Evolutionary conservation across 2,329 filamentous ascomycete genomes (phyloP), one percentile per base, ranked within the genome.

Genomic region (Periconia macrospinosa): DNA sequence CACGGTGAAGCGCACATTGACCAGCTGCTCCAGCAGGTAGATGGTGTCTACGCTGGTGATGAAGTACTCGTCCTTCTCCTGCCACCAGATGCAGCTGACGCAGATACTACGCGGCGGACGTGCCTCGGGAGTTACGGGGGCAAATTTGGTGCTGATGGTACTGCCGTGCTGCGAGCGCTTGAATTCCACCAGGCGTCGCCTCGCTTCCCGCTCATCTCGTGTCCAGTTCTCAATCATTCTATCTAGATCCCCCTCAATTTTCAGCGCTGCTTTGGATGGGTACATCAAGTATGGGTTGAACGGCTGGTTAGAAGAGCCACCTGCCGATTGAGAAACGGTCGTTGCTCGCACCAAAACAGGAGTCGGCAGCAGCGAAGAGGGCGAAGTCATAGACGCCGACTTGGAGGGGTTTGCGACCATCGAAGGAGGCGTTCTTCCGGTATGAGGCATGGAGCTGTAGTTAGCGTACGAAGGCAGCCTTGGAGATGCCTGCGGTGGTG

Each of bases 31-130:
- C 2, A 99, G 81, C n/a, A 99, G 82, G 65, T 89, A 90, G 65
- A 99, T 97, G 2, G 93, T 97, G 75, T 99, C 94, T 17, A 99
- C 94, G 49, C 92, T 97, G 2, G 94, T 97, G 50, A 97, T 92
- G 72, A 87, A 97, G 75, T 89, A 96, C 66, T 96, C 90, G 45
- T 86, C 80, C 76, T 92, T 95, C 75, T 96, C 92, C 54, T 88
- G 88, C 94, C 94, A 99, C 81, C 87, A 92, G 68, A 99, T 99
- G 79, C 94, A 99, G 75, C 92, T 97, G 71, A 99, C 91, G 76
- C 92, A 96, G 56, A 95, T 93, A 75, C 89, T 92, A 76, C 93
- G 90, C 2, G 87, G 85, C 1, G 88, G 85, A 19, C 92, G 86
- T 57, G 96, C 90, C 66, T 91, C 90, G 14, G 86, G 85, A 15